Evolutionary conservation across 108 stramenopile genomes (phyloP), one percentile per base, ranked within the genome.

Genomic region (Parietichytrium sp.): DNA sequence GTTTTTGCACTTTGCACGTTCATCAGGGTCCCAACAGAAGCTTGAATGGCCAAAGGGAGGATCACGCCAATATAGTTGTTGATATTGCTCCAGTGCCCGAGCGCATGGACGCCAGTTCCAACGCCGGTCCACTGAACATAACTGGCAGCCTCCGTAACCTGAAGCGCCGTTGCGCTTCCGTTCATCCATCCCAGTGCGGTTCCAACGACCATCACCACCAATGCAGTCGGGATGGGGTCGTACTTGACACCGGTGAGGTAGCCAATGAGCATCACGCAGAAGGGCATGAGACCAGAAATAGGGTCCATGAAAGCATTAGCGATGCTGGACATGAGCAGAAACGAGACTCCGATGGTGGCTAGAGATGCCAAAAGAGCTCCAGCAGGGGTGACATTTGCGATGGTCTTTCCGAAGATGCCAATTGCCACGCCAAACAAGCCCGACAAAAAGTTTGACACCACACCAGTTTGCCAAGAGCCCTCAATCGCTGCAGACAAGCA

Each of bases 391-490:
- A 79, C 25, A 27, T 79, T 49, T 20, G 48, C 48, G 48, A 79
- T 27, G 25, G 47, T 27, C 15, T 47, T 47, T 12, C 78, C 78
- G 49, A 79, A 48, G 84, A 84, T 81, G 16, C 83, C 79, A 31
- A 84, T 18, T 13, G 80, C 33, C 29, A 84, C 30, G n/a, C 83
- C 80, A 52, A 84, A 55, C 3, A 84, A 33, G 27, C 84, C 84
- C 29, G 29, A 79, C 45, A 84, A 80, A 15, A 84, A 83, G 83
- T 84, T 84, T 16, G 83, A 55, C 16, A 83, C 81, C 25, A 84
- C 53, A 52, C 83, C 84, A 16, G 83, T 80, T 38, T 80, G 83
- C 31, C 79, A 84, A 12, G 84, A 78, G 79, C 48, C 79, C n/a
- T 31, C 29, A 23, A 23, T 18, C 36, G 79, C 31, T 3, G 18